Conservation (phyloP, 371 early-diverging fungal species). For the Rhizopus sp. region DNA sequence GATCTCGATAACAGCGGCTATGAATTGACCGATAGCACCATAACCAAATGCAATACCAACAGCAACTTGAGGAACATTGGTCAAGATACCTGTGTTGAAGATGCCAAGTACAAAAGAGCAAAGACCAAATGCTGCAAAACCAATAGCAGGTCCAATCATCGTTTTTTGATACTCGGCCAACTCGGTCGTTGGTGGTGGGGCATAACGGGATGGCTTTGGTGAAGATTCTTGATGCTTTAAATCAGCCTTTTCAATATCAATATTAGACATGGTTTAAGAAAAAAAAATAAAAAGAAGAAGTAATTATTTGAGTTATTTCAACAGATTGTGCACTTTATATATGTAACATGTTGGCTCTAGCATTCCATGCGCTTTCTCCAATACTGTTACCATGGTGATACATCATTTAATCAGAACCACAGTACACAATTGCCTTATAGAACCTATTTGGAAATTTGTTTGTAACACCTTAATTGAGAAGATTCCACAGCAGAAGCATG, state of each 20-base stretch:
- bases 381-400: no score
- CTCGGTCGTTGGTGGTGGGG: constrained; percentile 11
- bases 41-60: constrained; percentile 32
- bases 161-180: constrained; percentile 19
- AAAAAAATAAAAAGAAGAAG: background rate
- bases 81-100: constrained; percentile 29
- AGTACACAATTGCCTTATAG: no score
- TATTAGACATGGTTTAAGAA: constrained; percentile 5
- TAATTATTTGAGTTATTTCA: no score
- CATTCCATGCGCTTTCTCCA: no score
- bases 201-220: background rate
- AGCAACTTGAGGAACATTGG: constrained; percentile 27
- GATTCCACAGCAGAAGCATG: no score
- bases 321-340: no score
- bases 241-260: constrained; percentile 8
- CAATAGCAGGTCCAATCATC: constrained; percentile 25
- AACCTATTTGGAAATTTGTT: no score
- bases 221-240: constrained; percentile 12
- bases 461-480: no score
- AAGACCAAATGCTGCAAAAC: constrained; percentile 32
- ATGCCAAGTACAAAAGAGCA: constrained; percentile 34
- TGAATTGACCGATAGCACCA: constrained; percentile 31
- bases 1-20: constrained; percentile 26
- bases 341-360: no score
- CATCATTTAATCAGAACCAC: no score